Percentiles rank a stretch among this genome's conserved stretches.
These are phyloP conservation scores for Metschnikowia vanudenii DNA, from an alignment of 805 yeast species.

Conservation along the genomic window DNA sequence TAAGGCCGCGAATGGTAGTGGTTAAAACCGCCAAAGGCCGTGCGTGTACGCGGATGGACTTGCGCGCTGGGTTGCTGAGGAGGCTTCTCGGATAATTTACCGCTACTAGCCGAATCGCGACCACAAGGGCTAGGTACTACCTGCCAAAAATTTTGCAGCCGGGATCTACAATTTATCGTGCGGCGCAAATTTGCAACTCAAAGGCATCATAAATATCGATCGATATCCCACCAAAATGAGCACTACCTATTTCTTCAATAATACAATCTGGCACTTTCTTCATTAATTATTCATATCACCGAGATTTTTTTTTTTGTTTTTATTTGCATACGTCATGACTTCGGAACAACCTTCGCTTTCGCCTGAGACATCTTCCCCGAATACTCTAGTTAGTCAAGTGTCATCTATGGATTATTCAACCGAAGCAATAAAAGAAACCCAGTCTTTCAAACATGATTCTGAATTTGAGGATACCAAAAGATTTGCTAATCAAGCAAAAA, in stretches of 20 bases:
- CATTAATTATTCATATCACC: not conserved
- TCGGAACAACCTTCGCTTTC: conserved; percentile 3
- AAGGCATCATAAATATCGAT: conserved; percentile 1
- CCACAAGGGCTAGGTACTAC: not conserved
- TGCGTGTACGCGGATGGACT: not conserved
- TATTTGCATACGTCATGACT: not conserved
- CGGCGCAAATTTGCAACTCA: not conserved
- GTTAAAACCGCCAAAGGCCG: not conserved
- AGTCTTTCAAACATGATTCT: not conserved
- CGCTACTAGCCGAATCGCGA: conserved; percentile 17
- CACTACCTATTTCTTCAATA: not conserved
- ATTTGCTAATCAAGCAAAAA: conserved; percentile 29
- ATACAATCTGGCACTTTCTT: not conserved
- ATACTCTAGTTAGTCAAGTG: not conserved
- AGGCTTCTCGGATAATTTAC: conserved; percentile 1
- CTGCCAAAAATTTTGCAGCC: conserved; percentile 14
- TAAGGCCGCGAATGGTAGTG: conserved; percentile 18
- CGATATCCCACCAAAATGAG: not conserved
- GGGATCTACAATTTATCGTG: conserved; percentile 9
- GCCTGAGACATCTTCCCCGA: not conserved
- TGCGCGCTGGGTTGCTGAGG: not conserved
- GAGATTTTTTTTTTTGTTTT: not conserved
- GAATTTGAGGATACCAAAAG: not conserved
- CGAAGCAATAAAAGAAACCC: not conserved
- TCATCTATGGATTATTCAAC: not conserved